Conservation (phyloP, 2,329 filamentous ascomycete species). For the Akanthomyces uredinophilus region DNA sequence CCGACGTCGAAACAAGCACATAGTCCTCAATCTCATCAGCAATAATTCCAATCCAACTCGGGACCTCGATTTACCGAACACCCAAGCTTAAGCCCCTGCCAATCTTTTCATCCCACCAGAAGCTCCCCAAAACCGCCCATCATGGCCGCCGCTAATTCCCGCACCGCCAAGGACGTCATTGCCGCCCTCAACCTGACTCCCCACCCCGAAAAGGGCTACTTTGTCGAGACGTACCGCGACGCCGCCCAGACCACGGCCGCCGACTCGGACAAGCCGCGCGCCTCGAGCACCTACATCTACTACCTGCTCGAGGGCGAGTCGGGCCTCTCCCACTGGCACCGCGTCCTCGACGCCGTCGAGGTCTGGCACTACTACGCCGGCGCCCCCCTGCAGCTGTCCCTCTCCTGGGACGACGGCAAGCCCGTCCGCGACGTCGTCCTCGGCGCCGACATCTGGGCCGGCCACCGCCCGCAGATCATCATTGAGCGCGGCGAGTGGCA, state of each 20-base stretch:
- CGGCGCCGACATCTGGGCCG: conserved; percentile 38
- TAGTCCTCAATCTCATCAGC: too few species aligned
- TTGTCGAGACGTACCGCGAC: conserved; percentile 42
- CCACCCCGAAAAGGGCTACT: conserved; percentile 46
- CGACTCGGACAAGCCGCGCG: conserved; percentile 40
- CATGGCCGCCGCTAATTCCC: conserved; percentile 18
- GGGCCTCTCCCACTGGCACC: conserved; percentile 45
- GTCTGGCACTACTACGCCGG: conserved; percentile 52
- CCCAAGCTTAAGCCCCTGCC: neutral
- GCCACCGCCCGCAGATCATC: conserved; percentile 39
- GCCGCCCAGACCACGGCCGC: conserved; percentile 26
- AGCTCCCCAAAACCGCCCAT: neutral
- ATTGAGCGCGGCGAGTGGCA: conserved; percentile 41
- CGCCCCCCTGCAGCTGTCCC: conserved; percentile 41
- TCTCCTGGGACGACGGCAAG: conserved; percentile 39
- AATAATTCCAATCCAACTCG: neutral
- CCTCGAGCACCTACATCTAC: conserved; percentile 46
- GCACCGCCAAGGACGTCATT: conserved; percentile 40
- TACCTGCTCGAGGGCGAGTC: conserved; percentile 43
- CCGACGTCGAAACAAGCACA: too few species aligned
- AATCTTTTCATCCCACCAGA: neutral
- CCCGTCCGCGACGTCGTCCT: conserved; percentile 31
- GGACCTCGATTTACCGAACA: neutral
- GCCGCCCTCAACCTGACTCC: conserved; percentile 36
- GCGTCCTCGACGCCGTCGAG: conserved; percentile 41